Evolutionary conservation across 2,329 filamentous ascomycete genomes (phyloP).

Genomic region (Sporothrix inflata): DNA sequence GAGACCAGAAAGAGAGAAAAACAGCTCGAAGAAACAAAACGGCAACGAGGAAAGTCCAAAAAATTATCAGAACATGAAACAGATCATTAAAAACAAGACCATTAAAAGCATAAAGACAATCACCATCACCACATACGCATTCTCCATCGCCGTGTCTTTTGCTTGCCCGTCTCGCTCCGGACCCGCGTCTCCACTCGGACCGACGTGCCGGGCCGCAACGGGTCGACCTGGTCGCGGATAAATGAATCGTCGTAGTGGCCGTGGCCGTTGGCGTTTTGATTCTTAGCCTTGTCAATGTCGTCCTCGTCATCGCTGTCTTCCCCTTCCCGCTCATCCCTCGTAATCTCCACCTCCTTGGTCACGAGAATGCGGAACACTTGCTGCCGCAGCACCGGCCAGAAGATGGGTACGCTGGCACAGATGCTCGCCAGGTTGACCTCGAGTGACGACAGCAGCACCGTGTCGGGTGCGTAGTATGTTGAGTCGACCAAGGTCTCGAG

Average conservation of each 20-base stretch:
- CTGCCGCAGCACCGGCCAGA: constrained; percentile 39
- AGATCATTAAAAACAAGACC: not conserved
- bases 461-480: constrained; percentile 38
- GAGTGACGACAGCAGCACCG: constrained; percentile 37
- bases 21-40: not conserved
- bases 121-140: not conserved
- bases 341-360: constrained; percentile 30
- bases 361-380: constrained; percentile 38
- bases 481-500: constrained; percentile 37
- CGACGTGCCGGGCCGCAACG: constrained; percentile 25
- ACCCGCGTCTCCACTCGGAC: constrained; percentile 26
- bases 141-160: not conserved
- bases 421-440: constrained; percentile 38
- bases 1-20: too few relatives aligned
- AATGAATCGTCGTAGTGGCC: constrained; percentile 32
- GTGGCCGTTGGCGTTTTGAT: not conserved
- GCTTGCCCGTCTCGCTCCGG: constrained; percentile 15
- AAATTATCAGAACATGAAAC: too few relatives aligned
- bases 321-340: not conserved
- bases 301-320: not conserved
- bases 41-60: not conserved
- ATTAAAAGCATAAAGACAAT: not conserved
- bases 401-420: constrained; percentile 36
- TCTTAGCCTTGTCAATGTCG: not conserved
- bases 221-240: constrained; percentile 31